Conservation (phyloP, 805 yeast genomes). For the Yarrowia porcina region DNA sequence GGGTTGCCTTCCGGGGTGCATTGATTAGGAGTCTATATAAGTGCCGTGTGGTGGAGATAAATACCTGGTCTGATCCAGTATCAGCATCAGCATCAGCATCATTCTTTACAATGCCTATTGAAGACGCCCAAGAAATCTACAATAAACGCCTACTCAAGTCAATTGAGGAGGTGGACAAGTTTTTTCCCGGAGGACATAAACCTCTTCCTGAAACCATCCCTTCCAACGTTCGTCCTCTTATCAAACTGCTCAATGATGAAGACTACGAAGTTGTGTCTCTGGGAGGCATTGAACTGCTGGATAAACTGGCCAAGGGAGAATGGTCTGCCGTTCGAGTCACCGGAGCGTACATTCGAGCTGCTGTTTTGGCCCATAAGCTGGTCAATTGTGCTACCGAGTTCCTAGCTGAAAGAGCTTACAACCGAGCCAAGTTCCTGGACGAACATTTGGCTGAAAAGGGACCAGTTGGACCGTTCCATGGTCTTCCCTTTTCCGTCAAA, state of each 20-base stretch:
- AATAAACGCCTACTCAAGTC: constrained; percentile 4
- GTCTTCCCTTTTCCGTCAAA: constrained; percentile 61
- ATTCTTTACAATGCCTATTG: neutral
- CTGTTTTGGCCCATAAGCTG: constrained; percentile 57
- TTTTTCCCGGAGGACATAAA: neutral
- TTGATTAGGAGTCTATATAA: too few relatives aligned
- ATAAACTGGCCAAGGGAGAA: neutral
- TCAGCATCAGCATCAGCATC: too few relatives aligned
- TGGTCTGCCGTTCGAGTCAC: constrained; percentile 46
- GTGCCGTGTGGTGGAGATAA: too few relatives aligned
- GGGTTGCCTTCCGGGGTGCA: too few relatives aligned
- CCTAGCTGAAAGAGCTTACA: constrained; percentile 58
- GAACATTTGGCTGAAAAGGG: constrained; percentile 48
- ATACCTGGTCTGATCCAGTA: too few relatives aligned
- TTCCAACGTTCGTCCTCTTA: neutral
- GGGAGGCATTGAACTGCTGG: constrained; percentile 9
- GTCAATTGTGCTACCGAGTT: constrained; percentile 41
- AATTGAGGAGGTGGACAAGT: constrained; percentile 5
- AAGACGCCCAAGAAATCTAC: constrained; percentile 1
- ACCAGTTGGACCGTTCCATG: constrained; percentile 60
- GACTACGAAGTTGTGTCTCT: neutral
- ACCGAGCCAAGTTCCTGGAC: constrained; percentile 55
- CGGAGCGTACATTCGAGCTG: constrained; percentile 56
- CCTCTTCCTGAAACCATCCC: neutral
- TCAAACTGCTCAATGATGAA: neutral